A percentile compares a stretch with the other conserved stretches of the same genome.
These are phyloP conservation scores for Schizonepeta tenuifolia DNA, from an alignment of 257 asterid genomes.

Conservation along the genomic window DNA sequence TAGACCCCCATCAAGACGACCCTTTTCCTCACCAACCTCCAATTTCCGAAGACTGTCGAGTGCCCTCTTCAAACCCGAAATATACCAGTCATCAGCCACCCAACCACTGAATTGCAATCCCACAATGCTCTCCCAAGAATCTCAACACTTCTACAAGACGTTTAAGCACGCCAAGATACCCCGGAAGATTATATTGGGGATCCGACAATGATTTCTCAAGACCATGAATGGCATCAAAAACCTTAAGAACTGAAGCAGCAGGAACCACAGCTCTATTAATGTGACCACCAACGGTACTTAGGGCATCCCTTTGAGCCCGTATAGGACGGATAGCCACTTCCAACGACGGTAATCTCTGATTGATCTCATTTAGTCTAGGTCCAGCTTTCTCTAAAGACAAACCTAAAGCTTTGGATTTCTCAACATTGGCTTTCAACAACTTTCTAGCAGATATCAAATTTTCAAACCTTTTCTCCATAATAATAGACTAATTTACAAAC, in stretches of 20 bases:
- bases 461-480: constrained; percentile 64
- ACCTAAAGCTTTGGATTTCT: constrained; percentile 64
- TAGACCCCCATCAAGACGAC: constrained; percentile 79
- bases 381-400: constrained; percentile 61
- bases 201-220: constrained; percentile 79
- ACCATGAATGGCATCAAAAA: constrained; percentile 89
- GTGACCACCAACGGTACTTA: constrained; percentile 73
- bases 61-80: constrained; percentile 62
- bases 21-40: constrained; percentile 64
- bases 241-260: constrained; percentile 92
- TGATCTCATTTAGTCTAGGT: constrained; percentile 73
- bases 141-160: constrained; percentile 78
- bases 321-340: constrained; percentile 81
- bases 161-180: constrained; percentile 73
- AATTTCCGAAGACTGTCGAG: constrained; percentile 53
- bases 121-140: constrained; percentile 78
- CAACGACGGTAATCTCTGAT: constrained; percentile 63
- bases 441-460: constrained; percentile 68
- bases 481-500: constrained; percentile 28
- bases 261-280: constrained; percentile 90
- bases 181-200: constrained; percentile 69
- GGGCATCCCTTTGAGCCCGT: constrained; percentile 65
- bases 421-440: constrained; percentile 61
- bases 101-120: constrained; percentile 89
- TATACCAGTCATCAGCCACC: constrained; percentile 70